These are phyloP conservation scores for Metschnikowia arizonensis DNA, from an alignment of 805 yeast species.

Conservation along the genomic window DNA sequence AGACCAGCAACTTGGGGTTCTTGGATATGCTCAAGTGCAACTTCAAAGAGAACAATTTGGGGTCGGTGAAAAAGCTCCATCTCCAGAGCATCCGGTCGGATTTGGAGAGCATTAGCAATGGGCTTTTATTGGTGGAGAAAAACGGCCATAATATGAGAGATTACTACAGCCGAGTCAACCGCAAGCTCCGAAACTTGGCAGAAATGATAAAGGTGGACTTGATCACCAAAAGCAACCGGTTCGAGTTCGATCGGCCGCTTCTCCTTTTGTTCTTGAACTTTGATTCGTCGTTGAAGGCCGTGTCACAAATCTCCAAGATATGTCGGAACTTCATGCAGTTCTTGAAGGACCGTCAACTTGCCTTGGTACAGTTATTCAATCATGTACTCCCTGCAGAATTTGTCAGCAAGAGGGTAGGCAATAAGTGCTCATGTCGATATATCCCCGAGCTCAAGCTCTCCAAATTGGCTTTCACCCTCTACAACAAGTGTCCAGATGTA, in stretches of 20 bases:
- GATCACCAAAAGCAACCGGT: slow-evolving; percentile 37
- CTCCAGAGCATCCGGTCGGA: slow-evolving; percentile 25
- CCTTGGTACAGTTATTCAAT: slow-evolving; percentile 36
- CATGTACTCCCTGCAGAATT: slow-evolving; percentile 32
- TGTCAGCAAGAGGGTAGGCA: slow-evolving; percentile 21
- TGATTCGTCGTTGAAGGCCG: slow-evolving; percentile 39
- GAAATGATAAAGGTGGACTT: slow-evolving; percentile 37
- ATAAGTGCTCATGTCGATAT: slow-evolving; percentile 19
- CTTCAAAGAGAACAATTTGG: slow-evolving; percentile 49
- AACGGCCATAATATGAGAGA: slow-evolving; percentile 21
- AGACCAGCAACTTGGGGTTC: slow-evolving; percentile 32
- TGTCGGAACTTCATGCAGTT: slow-evolving; percentile 44
- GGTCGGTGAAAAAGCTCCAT: slow-evolving; percentile 35
- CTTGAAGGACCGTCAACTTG: slow-evolving; percentile 36
- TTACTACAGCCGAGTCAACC: slow-evolving; percentile 29
- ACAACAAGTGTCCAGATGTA: slow-evolving; percentile 50
- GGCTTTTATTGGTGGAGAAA: slow-evolving; percentile 24
- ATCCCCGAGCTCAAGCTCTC: slow-evolving; percentile 36
- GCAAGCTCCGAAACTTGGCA: slow-evolving; percentile 28
- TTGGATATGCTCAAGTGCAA: slow-evolving; percentile 38
- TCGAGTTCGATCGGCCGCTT: slow-evolving; percentile 46
- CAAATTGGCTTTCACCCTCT: slow-evolving; percentile 49
- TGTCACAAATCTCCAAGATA: slow-evolving; percentile 43
- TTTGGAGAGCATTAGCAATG: slow-evolving; percentile 29
- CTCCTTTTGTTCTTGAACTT: slow-evolving; percentile 49